phyloP scores from a whole-genome alignment of 805 yeast genomes.

The Kuraishia ogatae region DNA sequence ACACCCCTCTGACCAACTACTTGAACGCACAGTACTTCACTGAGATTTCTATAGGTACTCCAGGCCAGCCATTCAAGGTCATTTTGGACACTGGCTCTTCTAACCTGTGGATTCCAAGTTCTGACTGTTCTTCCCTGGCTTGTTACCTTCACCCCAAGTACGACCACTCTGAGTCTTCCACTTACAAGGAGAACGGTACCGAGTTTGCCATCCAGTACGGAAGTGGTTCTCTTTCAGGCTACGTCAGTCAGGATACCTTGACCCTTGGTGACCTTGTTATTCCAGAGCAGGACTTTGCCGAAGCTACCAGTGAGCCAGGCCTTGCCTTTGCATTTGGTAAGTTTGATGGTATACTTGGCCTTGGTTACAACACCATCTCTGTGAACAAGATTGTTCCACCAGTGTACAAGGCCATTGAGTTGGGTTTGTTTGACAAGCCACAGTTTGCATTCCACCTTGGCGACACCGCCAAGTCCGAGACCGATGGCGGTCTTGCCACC shows the following conservation, averaged over 20 bases:
- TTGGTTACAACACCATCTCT: constrained; percentile 87
- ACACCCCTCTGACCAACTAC: constrained; percentile 85
- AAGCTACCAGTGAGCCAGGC: constrained; percentile 96
- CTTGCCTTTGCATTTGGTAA: constrained; percentile 97
- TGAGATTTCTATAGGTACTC: constrained; percentile 86
- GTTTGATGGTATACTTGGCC: constrained; percentile 95
- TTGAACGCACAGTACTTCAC: constrained; percentile 95
- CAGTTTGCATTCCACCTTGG: constrained; percentile 91
- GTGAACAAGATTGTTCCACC: constrained; percentile 92
- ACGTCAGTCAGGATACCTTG: constrained; percentile 77
- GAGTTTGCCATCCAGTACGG: constrained; percentile 86
- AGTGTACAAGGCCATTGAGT: constrained; percentile 75
- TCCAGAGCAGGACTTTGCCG: constrained; percentile 90
- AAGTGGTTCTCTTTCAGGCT: constrained; percentile 89
- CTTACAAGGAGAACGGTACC: constrained; percentile 82
- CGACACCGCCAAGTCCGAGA: constrained; percentile 54
- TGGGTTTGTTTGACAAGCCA: constrained; percentile 75
- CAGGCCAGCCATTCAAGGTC: constrained; percentile 89
- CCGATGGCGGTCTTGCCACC: constrained; percentile 84
- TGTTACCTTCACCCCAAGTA: constrained; percentile 91
- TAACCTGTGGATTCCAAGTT: constrained; percentile 92
- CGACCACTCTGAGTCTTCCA: constrained; percentile 72
- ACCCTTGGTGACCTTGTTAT: constrained; percentile 77
- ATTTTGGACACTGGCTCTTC: constrained; percentile 95
- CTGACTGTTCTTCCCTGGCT: constrained; percentile 86